Conservation (phyloP, 208 protist species). For the Leishmania turanica region DNA sequence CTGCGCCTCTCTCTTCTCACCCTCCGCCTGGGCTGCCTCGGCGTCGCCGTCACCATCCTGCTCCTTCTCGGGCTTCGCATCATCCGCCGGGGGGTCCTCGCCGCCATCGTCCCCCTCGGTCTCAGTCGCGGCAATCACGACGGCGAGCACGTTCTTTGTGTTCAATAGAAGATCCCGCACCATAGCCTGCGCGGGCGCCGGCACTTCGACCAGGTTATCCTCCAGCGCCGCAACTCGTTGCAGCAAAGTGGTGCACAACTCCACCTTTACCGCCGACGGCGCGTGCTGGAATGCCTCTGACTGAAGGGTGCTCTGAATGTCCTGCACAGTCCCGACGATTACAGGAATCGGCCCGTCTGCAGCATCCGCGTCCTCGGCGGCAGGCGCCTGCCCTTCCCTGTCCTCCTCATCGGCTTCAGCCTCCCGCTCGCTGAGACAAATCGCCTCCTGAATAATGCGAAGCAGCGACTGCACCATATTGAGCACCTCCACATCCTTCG, state of each 20-base stretch:
- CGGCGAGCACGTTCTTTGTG: slow-evolving; percentile 8
- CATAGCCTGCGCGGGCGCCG: slow-evolving; percentile 5
- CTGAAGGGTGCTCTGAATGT: slow-evolving; percentile 21
- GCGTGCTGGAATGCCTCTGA: slow-evolving; percentile 24
- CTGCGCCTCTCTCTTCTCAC: not conserved
- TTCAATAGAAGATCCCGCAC: slow-evolving; percentile 21
- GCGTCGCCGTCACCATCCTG: slow-evolving; percentile 2
- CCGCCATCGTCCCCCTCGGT: not conserved
- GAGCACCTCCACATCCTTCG: slow-evolving; percentile 9
- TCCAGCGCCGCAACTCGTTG: slow-evolving; percentile 16
- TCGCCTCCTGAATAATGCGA: slow-evolving; percentile 6
- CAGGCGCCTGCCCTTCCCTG: not conserved
- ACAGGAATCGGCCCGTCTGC: slow-evolving; percentile 8
- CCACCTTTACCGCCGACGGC: slow-evolving; percentile 7
- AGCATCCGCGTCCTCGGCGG: not conserved
- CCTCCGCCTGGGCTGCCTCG: not conserved
- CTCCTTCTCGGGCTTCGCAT: not conserved
- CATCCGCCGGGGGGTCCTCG: not conserved
- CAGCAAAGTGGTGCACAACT: slow-evolving; percentile 18
- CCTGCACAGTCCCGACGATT: slow-evolving; percentile 17
- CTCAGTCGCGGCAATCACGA: not conserved
- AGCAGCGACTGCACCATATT: slow-evolving; percentile 19
- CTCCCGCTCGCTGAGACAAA: not conserved
- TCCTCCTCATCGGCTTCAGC: slow-evolving; percentile 1
- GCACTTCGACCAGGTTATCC: slow-evolving; percentile 13